Conservation (phyloP, 495 filamentous ascomycete species). For the Ascodesmis nigricans region DNA sequence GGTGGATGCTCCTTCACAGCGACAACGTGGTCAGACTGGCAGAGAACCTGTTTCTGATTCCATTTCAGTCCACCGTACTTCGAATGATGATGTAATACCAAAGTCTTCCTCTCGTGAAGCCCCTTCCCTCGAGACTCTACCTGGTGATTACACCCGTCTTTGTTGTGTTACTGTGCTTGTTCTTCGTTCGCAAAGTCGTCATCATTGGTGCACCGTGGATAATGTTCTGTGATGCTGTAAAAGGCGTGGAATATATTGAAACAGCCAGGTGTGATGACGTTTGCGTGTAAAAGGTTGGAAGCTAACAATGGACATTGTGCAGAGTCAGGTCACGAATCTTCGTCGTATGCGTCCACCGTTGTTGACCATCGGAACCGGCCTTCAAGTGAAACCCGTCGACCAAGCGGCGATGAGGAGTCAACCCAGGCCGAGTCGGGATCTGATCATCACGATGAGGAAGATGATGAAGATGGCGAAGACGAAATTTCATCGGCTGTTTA, state of each 20-base stretch:
- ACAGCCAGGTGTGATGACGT: too few relatives aligned
- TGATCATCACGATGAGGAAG: conserved; percentile 33
- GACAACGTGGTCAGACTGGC: background rate
- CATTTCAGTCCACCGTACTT: conserved; percentile 19
- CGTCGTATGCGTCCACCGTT: conserved; percentile 3
- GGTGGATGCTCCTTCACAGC: background rate
- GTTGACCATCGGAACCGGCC: conserved; percentile 6
- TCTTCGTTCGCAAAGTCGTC: too few relatives aligned
- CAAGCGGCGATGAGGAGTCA: conserved; percentile 12
- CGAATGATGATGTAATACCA: conserved; percentile 20
- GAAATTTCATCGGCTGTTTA: conserved; percentile 91
- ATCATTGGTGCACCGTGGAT: too few relatives aligned
- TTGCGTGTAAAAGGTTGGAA: conserved; percentile 16
- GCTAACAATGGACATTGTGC: conserved; percentile 1
- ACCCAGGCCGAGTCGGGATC: conserved; percentile 14
- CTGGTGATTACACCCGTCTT: conserved; percentile 17
- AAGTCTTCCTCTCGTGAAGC: conserved; percentile 21
- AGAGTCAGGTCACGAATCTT: conserved; percentile 11
- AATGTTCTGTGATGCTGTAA: too few relatives aligned
- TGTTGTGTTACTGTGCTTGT: too few relatives aligned
- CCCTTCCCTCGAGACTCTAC: conserved; percentile 15
- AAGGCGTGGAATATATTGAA: too few relatives aligned
- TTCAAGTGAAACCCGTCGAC: conserved; percentile 15
- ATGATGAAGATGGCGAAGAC: conserved; percentile 73
- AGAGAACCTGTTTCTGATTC: conserved; percentile 19